phyloP scores from a whole-genome alignment of 31 red algal genomes.

The Asparagopsis taxiformis region DNA sequence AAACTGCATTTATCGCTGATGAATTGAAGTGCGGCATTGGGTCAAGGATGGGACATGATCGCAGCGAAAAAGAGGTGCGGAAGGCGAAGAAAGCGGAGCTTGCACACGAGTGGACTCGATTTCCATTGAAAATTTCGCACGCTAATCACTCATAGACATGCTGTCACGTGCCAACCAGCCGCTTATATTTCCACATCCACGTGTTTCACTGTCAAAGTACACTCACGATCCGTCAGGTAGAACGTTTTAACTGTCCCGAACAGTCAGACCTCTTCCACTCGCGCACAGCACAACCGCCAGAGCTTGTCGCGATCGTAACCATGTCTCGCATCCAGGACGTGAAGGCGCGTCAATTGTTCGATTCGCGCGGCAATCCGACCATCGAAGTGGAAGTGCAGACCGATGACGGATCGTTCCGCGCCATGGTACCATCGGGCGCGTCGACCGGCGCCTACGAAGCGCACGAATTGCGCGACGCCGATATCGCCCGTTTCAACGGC shows the following conservation, averaged over 20 bases:
- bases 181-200: too few relatives aligned
- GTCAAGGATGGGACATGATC: too few relatives aligned
- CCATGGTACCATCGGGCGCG: constrained; percentile 90
- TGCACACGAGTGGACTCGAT: too few relatives aligned
- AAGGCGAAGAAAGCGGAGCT: too few relatives aligned
- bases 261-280: background rate
- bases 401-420: constrained; percentile 52
- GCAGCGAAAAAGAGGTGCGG: too few relatives aligned
- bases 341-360: constrained; percentile 80
- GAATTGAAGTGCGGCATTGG: too few relatives aligned
- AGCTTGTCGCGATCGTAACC: background rate
- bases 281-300: background rate
- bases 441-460: constrained; percentile 93
- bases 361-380: constrained; percentile 97
- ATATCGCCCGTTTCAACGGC: constrained; percentile 54
- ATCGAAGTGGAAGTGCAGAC: constrained; percentile 82
- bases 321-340: constrained; percentile 8
- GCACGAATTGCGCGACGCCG: constrained; percentile 88
- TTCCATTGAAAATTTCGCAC: constrained; percentile 61
- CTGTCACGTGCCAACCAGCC: too few relatives aligned
- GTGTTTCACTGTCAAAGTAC: too few relatives aligned
- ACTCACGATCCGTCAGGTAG: too few relatives aligned
- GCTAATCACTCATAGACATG: constrained; percentile 75
- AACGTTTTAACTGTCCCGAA: too few relatives aligned
- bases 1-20: too few relatives aligned